Conservation (phyloP, 345 rosid genomes). For the Citrus maxima region DNA sequence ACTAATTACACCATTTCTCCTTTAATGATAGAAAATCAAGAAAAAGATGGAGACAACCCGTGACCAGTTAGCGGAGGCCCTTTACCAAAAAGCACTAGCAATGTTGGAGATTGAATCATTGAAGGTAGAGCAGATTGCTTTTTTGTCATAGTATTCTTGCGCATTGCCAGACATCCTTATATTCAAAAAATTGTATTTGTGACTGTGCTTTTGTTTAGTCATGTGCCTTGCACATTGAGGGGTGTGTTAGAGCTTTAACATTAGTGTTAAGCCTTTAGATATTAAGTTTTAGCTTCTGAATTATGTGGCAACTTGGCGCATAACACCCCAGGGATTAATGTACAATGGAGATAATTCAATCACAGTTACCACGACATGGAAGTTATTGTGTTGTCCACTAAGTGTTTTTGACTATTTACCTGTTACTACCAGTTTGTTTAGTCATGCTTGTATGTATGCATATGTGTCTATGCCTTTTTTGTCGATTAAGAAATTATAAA, state of each 20-base stretch:
- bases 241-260: background rate
- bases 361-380: no score
- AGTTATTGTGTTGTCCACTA: background rate
- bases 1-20: background rate
- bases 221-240: background rate
- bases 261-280: background rate
- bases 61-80: slow-evolving; percentile 81
- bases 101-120: slow-evolving; percentile 56
- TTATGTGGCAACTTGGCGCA: background rate
- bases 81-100: slow-evolving; percentile 88
- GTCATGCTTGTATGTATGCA: background rate
- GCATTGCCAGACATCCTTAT: background rate
- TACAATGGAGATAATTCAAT: background rate
- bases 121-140: slow-evolving; percentile 37
- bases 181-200: no score
- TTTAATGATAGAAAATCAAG: slow-evolving; percentile 43
- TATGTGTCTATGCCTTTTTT: no score
- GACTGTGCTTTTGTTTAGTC: background rate
- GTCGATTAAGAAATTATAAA: background rate
- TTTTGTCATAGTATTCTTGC: background rate
- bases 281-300: background rate
- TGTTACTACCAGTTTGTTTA: background rate
- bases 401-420: background rate
- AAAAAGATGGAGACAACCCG: slow-evolving; percentile 81
- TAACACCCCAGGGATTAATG: background rate